Conservation (phyloP, 768 basidiomycete species). For the Imleria badia region DNA sequence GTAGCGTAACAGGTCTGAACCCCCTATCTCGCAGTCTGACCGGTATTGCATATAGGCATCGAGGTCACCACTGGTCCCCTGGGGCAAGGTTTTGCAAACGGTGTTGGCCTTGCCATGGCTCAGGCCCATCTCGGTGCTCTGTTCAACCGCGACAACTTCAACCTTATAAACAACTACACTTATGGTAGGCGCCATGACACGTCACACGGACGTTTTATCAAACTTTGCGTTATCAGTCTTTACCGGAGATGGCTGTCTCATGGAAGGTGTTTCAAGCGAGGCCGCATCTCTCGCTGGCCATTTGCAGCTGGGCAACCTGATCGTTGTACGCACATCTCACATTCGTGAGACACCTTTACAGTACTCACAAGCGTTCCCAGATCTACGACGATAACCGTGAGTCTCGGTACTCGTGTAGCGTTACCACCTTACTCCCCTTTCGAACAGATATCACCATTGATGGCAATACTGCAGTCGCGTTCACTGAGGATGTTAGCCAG, state of each 20-base stretch:
- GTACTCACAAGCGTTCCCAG: slow-evolving; percentile 37
- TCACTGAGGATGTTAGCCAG: slow-evolving; percentile 90
- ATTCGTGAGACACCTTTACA: slow-evolving; percentile 7
- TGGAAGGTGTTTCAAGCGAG: slow-evolving; percentile 95
- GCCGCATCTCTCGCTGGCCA: slow-evolving; percentile 93
- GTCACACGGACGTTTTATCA: slow-evolving; percentile 1
- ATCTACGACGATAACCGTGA: slow-evolving; percentile 95
- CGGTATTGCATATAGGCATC: slow-evolving; percentile 44
- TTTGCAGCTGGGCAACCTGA: slow-evolving; percentile 88
- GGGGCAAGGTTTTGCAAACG: slow-evolving; percentile 93
- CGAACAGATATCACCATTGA: slow-evolving; percentile 89
- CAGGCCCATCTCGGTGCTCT: slow-evolving; percentile 88
- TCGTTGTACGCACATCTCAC: slow-evolving; percentile 61
- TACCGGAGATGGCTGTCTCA: slow-evolving; percentile 92
- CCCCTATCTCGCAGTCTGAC: slow-evolving; percentile 10
- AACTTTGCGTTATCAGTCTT: slow-evolving; percentile 53
- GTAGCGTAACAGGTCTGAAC: slow-evolving; percentile 28
- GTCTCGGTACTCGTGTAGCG: slow-evolving; percentile 27
- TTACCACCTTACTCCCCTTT: slow-evolving; percentile 3
- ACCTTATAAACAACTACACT: slow-evolving; percentile 83
- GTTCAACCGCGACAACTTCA: slow-evolving; percentile 84
- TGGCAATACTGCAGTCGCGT: slow-evolving; percentile 86
- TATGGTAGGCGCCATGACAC: slow-evolving; percentile 56
- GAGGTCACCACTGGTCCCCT: slow-evolving; percentile 97
- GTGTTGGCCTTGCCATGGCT: slow-evolving; percentile 90